Evolutionary conservation across 1,284 basidiomycete species (phyloP).

Genomic region (Fomitopsis betulina): DNA sequence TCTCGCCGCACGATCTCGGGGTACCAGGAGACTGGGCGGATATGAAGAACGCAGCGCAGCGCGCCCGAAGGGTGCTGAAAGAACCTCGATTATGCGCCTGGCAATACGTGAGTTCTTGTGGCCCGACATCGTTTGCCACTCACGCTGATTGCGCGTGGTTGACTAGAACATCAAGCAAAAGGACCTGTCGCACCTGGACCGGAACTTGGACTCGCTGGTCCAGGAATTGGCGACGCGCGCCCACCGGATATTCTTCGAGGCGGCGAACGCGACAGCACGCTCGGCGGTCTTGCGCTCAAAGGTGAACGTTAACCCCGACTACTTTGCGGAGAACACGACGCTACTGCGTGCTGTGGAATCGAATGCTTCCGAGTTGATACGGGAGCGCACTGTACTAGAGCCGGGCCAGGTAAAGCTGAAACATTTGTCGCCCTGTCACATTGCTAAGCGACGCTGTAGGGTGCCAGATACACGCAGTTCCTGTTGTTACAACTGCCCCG

Average conservation of each 20-base stretch:
- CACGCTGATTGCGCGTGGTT: constrained; percentile 7
- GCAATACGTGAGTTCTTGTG: constrained; percentile 18
- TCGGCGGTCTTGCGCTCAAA: constrained; percentile 40
- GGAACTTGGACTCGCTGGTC: constrained; percentile 64
- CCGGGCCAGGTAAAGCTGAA: constrained; percentile 40
- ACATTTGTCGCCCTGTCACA: constrained; percentile 9
- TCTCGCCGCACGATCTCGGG: constrained; percentile 52
- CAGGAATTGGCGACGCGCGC: constrained; percentile 59
- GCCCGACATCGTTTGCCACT: neutral
- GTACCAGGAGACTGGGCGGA: constrained; percentile 24
- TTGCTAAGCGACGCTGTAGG: constrained; percentile 18
- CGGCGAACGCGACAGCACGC: constrained; percentile 59
- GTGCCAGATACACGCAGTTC: constrained; percentile 20
- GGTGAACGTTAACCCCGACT: neutral
- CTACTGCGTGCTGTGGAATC: constrained; percentile 7
- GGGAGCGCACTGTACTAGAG: constrained; percentile 47
- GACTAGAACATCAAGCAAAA: constrained; percentile 42
- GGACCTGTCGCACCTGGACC: constrained; percentile 55
- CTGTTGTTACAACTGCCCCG: constrained; percentile 22
- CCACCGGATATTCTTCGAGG: constrained; percentile 56
- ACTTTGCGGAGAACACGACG: constrained; percentile 3
- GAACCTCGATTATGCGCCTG: constrained; percentile 30
- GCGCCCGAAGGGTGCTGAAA: constrained; percentile 42
- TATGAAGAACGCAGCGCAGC: constrained; percentile 31
- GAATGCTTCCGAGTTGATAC: constrained; percentile 28